These are phyloP conservation scores for Venturia asperata DNA, from an alignment of 2,329 filamentous ascomycete genomes.

Conservation along the genomic window DNA sequence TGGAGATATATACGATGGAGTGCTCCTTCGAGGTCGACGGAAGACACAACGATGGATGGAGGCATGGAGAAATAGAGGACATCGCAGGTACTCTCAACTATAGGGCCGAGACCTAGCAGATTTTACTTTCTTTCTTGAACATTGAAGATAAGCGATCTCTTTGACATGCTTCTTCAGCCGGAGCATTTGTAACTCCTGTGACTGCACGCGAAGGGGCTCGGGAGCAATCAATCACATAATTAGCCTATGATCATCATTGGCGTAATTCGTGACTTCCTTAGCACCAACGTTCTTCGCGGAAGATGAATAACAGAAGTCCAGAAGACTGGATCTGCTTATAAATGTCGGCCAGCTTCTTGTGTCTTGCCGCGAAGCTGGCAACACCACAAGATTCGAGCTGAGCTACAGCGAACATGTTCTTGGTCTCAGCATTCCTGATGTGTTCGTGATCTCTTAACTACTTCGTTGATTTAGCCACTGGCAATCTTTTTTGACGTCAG, in stretches of 20 bases:
- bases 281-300: not conserved
- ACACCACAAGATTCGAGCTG: too few relatives aligned
- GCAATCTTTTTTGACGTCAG: too few relatives aligned
- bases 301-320: not conserved
- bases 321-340: not conserved
- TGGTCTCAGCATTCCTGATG: too few relatives aligned
- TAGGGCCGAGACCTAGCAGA: not conserved
- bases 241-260: not conserved
- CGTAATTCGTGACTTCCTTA: not conserved
- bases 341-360: not conserved
- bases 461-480: too few relatives aligned
- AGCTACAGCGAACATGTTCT: too few relatives aligned
- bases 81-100: not conserved
- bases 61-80: not conserved
- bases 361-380: too few relatives aligned
- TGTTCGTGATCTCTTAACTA: too few relatives aligned
- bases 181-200: not conserved
- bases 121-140: not conserved
- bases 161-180: not conserved
- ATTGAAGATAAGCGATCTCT: not conserved
- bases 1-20: not conserved
- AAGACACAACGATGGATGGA: not conserved
- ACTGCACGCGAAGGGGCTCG: not conserved
- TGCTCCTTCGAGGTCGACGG: not conserved
- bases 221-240: not conserved